A percentile compares a stretch with the other conserved stretches of the same genome.
phyloP scores from a whole-genome alignment of 2,329 filamentous ascomycete species.

The Sphaceloma murrayae region DNA sequence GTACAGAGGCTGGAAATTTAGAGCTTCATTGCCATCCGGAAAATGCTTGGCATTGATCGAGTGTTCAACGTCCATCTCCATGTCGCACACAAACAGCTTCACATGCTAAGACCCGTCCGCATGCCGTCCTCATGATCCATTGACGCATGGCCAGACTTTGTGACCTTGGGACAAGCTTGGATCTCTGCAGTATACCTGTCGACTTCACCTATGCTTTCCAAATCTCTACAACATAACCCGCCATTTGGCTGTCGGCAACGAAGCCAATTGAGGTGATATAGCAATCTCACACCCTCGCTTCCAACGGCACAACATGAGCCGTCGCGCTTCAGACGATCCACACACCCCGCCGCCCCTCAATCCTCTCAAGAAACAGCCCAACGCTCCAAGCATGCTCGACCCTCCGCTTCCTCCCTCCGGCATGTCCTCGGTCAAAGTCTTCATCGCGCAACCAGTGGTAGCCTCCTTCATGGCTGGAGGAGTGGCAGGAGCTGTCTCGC shows the following conservation, averaged over 20 bases:
- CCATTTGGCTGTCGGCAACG: constrained; percentile 15
- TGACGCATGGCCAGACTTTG: background rate
- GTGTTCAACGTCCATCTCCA: constrained; percentile 1
- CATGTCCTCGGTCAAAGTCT: constrained; percentile 22
- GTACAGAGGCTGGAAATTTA: constrained; percentile 2
- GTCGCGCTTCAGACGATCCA: constrained; percentile 7
- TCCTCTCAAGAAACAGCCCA: constrained; percentile 12
- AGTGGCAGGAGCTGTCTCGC: constrained; percentile 89
- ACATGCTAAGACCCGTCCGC: background rate
- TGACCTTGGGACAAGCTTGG: background rate
- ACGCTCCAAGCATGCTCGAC: constrained; percentile 15
- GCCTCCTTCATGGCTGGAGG: constrained; percentile 92
- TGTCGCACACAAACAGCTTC: background rate
- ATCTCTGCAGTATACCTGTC: constrained; percentile 1
- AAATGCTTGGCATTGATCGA: constrained; percentile 8
- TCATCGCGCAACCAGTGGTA: constrained; percentile 68
- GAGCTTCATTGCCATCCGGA: constrained; percentile 11
- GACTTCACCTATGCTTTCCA: constrained; percentile 15
- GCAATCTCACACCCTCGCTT: background rate
- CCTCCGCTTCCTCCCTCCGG: constrained; percentile 17
- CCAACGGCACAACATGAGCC: constrained; percentile 4
- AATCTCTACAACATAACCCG: constrained; percentile 2
- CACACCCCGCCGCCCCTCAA: constrained; percentile 6
- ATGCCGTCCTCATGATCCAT: background rate
- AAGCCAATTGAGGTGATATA: constrained; percentile 15